Percentiles rank a stretch among this genome's conserved stretches.
phyloP scores from a whole-genome alignment of 257 asterid species.

The Haberlea rhodopensis region DNA sequence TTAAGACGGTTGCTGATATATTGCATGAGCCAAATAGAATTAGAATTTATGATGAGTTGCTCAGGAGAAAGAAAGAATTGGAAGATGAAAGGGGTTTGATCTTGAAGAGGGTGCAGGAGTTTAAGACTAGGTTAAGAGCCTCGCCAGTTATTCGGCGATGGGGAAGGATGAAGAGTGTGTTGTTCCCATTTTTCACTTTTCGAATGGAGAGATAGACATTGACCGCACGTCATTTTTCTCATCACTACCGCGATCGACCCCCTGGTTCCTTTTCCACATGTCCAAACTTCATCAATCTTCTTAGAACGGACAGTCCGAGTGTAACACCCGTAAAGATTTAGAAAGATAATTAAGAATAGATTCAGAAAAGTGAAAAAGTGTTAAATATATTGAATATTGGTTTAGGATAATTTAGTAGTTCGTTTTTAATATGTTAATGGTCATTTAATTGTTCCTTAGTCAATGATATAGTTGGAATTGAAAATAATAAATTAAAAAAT shows the following conservation, averaged over 20 bases:
- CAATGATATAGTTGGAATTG: too few relatives aligned
- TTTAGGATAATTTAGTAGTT: too few relatives aligned
- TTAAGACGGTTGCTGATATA: slow-evolving; percentile 3
- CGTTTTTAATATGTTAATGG: too few relatives aligned
- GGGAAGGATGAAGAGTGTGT: slow-evolving; percentile 22
- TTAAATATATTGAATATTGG: too few relatives aligned
- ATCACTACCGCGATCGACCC: slow-evolving; percentile 40
- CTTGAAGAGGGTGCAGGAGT: slow-evolving; percentile 58
- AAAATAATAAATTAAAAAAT: too few relatives aligned
- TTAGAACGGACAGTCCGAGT: slow-evolving; percentile 31
- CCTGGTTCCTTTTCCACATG: slow-evolving; percentile 21
- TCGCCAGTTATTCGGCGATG: slow-evolving; percentile 48
- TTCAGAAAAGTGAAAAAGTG: too few relatives aligned
- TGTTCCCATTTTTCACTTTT: slow-evolving; percentile 33
- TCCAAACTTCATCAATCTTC: slow-evolving; percentile 50
- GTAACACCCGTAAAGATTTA: too few relatives aligned
- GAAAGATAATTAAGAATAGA: too few relatives aligned
- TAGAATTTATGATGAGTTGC: slow-evolving; percentile 20
- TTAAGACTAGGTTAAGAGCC: slow-evolving; percentile 41
- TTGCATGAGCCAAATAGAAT: slow-evolving; percentile 19
- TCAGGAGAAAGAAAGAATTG: slow-evolving; percentile 36
- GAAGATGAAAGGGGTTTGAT: slow-evolving; percentile 49
- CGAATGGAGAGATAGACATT: slow-evolving; percentile 36
- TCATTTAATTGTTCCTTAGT: too few relatives aligned
- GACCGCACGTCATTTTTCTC: slow-evolving; percentile 21